These are phyloP conservation scores for Saprolegnia diclina DNA, from an alignment of 352 stramenopile species.

Conservation along the genomic window DNA sequence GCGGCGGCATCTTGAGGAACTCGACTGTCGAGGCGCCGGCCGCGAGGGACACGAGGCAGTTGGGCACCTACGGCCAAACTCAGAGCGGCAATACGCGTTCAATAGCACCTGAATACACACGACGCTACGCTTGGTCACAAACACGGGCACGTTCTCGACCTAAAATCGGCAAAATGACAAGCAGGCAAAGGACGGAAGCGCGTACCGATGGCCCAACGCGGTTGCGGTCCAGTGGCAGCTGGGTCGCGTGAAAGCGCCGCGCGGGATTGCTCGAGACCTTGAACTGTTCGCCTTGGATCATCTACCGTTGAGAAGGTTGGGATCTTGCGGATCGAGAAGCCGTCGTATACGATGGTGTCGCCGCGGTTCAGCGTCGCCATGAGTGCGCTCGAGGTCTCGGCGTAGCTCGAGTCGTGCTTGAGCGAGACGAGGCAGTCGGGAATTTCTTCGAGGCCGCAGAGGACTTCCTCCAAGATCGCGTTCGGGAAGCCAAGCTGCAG, in stretches of 20 bases:
- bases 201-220: background rate
- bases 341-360: constrained; percentile 16
- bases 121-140: background rate
- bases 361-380: constrained; percentile 8
- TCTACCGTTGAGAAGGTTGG: background rate
- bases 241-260: constrained; percentile 22
- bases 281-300: constrained; percentile 25
- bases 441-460: constrained; percentile 18
- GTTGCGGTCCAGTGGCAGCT: constrained; percentile 16
- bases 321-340: background rate
- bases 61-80: constrained; percentile 8
- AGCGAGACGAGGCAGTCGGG: constrained; percentile 20
- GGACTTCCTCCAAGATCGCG: constrained; percentile 18
- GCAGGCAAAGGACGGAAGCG: background rate
- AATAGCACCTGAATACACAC: constrained; percentile 26
- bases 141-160: constrained; percentile 16
- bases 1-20: background rate
- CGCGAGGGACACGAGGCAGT: constrained; percentile 19
- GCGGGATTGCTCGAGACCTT: constrained; percentile 22
- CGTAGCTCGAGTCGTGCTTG: constrained; percentile 24
- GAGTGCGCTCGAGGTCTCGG: constrained; percentile 13
- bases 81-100: no score
- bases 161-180: background rate
- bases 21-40: background rate
- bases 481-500: background rate